Evolutionary conservation across 208 protist genomes (phyloP).

Genomic region (Trypanosoma avium): DNA sequence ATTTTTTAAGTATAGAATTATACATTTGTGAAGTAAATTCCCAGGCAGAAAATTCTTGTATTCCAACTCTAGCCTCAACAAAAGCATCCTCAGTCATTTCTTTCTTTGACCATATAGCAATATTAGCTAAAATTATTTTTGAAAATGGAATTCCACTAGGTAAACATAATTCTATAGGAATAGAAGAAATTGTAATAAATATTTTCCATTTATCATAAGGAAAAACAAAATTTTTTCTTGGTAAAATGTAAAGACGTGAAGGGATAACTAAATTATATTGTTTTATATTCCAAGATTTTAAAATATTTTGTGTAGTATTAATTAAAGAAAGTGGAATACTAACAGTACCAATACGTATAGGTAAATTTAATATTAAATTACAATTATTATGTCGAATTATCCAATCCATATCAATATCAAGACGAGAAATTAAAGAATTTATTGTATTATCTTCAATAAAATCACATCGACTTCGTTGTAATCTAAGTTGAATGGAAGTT

Average conservation of each 20-base stretch:
- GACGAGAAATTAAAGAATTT: conserved; percentile 8
- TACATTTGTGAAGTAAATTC: conserved; percentile 44
- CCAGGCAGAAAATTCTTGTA: conserved; percentile 49
- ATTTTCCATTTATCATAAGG: conserved; percentile 48
- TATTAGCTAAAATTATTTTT: conserved; percentile 44
- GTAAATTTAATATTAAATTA: conserved; percentile 1
- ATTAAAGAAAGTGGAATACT: conserved; percentile 23
- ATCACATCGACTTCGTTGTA: conserved; percentile 4
- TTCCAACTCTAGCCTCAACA: conserved; percentile 48
- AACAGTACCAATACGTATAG: conserved; percentile 11
- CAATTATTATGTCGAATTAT: not conserved
- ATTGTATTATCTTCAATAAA: not conserved
- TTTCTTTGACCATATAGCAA: conserved; percentile 47
- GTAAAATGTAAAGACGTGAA: not conserved
- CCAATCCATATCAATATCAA: conserved; percentile 10
- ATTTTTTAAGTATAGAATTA: conserved; percentile 31
- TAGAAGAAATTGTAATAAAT: conserved; percentile 46
- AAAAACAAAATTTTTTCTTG: conserved; percentile 11
- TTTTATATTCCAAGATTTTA: not conserved
- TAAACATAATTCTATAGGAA: conserved; percentile 48
- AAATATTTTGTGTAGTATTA: not conserved
- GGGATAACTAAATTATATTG: not conserved
- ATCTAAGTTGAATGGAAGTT: not conserved
- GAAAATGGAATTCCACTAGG: conserved; percentile 35
- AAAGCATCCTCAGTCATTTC: conserved; percentile 28